phyloP scores from a whole-genome alignment of 148 eudicot species.

The Diospyros lotus region DNA sequence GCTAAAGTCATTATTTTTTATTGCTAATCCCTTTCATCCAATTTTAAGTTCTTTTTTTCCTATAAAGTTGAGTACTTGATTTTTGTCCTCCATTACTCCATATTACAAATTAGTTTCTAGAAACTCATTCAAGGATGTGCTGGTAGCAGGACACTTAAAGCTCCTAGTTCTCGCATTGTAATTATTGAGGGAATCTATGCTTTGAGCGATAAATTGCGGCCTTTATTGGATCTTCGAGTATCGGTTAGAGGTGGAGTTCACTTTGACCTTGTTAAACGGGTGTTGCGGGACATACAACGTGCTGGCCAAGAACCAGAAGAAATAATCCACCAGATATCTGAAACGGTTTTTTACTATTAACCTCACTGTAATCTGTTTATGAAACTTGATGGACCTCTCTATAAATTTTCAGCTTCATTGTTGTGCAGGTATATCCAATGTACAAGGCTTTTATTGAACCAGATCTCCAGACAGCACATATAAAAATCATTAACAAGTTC shows the following conservation, averaged over 20 bases:
- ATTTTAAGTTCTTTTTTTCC: background rate
- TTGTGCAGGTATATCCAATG: constrained; percentile 88
- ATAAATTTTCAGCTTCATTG: constrained; percentile 20
- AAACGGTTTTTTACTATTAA: constrained; percentile 53
- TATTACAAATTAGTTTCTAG: background rate
- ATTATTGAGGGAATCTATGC: constrained; percentile 97
- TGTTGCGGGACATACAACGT: constrained; percentile 88
- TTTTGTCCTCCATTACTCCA: background rate
- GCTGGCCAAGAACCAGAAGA: constrained; percentile 97
- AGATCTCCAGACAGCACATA: constrained; percentile 89
- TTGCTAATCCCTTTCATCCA: background rate
- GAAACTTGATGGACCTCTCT: constrained; percentile 4
- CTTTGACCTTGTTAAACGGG: constrained; percentile 94
- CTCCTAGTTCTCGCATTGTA: constrained; percentile 85
- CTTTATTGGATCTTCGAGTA: constrained; percentile 84
- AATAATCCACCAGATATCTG: constrained; percentile 94
- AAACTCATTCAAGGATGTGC: constrained; percentile 15
- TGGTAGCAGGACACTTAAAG: constrained; percentile 74
- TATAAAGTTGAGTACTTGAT: background rate
- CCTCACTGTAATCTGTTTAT: constrained; percentile 14
- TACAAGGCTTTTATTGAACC: constrained; percentile 98
- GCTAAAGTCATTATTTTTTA: background rate
- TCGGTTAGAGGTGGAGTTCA: constrained; percentile 97
- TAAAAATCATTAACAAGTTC: constrained; percentile 86
- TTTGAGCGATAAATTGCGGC: constrained; percentile 80